Percentiles rank a stretch among this genome's conserved stretches.
phyloP scores from a whole-genome alignment of 2,329 filamentous ascomycete genomes.

The Aspergillus tubingensis region DNA sequence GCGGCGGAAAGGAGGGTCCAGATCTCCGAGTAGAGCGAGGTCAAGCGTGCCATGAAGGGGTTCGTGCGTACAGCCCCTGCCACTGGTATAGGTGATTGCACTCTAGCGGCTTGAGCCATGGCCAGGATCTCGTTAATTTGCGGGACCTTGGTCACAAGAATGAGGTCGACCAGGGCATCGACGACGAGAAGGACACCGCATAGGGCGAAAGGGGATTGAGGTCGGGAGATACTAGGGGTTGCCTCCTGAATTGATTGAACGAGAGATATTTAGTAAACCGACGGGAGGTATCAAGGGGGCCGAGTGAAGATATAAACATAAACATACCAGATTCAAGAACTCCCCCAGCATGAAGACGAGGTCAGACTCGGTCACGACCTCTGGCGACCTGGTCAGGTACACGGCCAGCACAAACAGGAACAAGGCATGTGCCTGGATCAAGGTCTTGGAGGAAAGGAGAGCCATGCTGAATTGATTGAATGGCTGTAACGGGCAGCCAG shows the following conservation, averaged over 20 bases:
- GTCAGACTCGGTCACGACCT: slow-evolving; percentile 72
- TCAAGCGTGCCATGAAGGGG: slow-evolving; percentile 27
- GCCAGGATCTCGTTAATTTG: slow-evolving; percentile 68
- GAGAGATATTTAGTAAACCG: not conserved
- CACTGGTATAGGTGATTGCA: slow-evolving; percentile 30
- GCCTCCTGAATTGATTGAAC: slow-evolving; percentile 40
- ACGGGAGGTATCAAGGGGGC: not conserved
- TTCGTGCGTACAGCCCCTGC: slow-evolving; percentile 23
- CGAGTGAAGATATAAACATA: not conserved
- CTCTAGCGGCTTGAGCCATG: slow-evolving; percentile 66
- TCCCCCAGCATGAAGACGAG: slow-evolving; percentile 80
- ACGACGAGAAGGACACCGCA: slow-evolving; percentile 70
- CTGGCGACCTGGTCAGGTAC: slow-evolving; percentile 76
- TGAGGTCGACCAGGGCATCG: slow-evolving; percentile 65
- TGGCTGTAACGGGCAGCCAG: not conserved
- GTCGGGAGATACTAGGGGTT: slow-evolving; percentile 66
- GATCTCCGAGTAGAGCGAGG: slow-evolving; percentile 41
- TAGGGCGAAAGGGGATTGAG: slow-evolving; percentile 67
- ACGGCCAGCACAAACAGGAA: slow-evolving; percentile 83
- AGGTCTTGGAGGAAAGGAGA: slow-evolving; percentile 74
- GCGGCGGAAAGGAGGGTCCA: slow-evolving; percentile 39
- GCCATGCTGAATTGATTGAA: slow-evolving; percentile 60
- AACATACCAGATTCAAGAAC: slow-evolving; percentile 74
- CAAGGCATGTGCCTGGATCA: slow-evolving; percentile 78
- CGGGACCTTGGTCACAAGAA: slow-evolving; percentile 58